These are phyloP conservation scores for Blepharisma undulans DNA, from an alignment of 169 alveolate species.

Conservation along the genomic window DNA sequence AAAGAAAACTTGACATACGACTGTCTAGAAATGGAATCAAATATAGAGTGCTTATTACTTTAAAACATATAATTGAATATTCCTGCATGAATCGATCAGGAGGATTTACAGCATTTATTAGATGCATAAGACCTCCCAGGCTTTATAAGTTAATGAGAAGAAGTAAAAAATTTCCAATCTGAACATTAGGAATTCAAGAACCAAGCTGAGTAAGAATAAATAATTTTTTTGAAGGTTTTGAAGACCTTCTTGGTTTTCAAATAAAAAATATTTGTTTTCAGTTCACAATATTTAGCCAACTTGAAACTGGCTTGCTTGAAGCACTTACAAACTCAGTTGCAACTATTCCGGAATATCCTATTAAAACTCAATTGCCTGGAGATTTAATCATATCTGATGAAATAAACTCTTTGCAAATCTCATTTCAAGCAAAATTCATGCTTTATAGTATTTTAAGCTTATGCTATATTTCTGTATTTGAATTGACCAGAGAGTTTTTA, in stretches of 20 bases:
- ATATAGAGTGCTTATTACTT: neutral
- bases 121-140: constrained; percentile 11
- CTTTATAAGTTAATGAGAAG: neutral
- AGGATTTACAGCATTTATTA: neutral
- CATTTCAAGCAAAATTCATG: neutral
- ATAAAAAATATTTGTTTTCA: neutral
- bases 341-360: neutral
- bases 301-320: neutral
- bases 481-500: neutral
- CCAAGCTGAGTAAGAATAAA: constrained; percentile 2
- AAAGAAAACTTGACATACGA: neutral
- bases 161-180: neutral
- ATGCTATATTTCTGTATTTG: neutral
- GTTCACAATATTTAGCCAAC: neutral
- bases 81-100: neutral
- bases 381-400: neutral
- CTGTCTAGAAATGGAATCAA: neutral
- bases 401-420: neutral
- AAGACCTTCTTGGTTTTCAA: neutral
- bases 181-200: constrained; percentile 8
- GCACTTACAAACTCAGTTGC: neutral
- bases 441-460: constrained; percentile 22
- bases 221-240: neutral
- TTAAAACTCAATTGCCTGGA: neutral
- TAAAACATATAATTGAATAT: neutral